A percentile compares a stretch with the other conserved stretches of the same genome.
phyloP scores from a whole-genome alignment of 2,329 filamentous ascomycete genomes.

The Colletotrichum somersetense region DNA sequence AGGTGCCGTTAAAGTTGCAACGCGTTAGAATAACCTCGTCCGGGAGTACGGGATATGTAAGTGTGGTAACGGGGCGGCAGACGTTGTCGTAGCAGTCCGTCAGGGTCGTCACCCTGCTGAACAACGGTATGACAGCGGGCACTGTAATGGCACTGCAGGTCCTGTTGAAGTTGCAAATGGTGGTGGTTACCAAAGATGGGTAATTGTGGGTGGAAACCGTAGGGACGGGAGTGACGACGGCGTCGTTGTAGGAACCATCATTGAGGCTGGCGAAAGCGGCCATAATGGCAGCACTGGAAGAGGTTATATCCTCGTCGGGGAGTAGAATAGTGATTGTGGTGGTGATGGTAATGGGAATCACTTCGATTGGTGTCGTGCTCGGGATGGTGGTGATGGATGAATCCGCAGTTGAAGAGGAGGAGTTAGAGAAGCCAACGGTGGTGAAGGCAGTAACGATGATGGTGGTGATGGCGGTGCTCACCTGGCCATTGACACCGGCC shows the following conservation, averaged over 20 bases:
- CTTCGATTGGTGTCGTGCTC: neutral
- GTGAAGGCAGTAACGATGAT: neutral
- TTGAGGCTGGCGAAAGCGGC: neutral
- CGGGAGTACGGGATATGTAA: neutral
- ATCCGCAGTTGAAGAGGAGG: neutral
- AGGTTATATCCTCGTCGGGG: neutral
- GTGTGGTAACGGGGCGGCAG: neutral
- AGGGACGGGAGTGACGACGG: neutral
- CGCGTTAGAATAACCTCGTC: neutral
- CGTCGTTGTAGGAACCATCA: neutral
- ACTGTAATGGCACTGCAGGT: neutral
- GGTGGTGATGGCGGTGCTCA: neutral
- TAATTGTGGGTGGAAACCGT: neutral
- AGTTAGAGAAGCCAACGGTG: neutral
- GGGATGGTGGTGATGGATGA: neutral
- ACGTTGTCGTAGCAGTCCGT: neutral
- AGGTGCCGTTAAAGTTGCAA: constrained; percentile 3
- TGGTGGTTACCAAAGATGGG: neutral
- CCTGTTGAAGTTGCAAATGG: constrained; percentile 7
- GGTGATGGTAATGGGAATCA: neutral
- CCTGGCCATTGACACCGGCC: constrained; percentile 34
- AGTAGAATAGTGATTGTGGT: neutral
- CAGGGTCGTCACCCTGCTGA: neutral
- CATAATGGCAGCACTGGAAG: neutral
- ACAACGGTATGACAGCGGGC: neutral